Base-by-base conservation (phyloP, 2,329 filamentous ascomycete genomes). In the Tolypocladium tundrense region DNA sequence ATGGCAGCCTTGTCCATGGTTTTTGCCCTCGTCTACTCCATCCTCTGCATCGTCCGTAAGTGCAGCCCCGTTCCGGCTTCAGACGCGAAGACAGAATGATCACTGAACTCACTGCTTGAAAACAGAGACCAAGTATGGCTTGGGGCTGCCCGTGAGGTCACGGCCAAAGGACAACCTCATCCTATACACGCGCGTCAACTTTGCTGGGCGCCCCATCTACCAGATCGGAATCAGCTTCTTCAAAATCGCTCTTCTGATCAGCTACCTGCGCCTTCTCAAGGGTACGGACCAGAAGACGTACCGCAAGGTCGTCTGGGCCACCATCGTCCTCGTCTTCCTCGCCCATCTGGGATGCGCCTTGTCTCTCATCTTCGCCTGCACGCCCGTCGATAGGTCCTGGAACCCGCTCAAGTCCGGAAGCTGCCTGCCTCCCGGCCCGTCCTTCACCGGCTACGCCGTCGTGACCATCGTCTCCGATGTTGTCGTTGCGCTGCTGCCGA, bases 171-270 rank as follows among this genome's bases (percentile, higher is more conserved):
- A 61, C n/a, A 74, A 77, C 50, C 63, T 79, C 0, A 59, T 74
- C 6, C 68, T 68, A 0, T 82, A 81, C 64, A 77, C 76, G 0
- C 65, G 77, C 57, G 68, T 79, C 63, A 83, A 83, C 65, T 82
- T 74, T 61, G 77, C 76, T 6, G 80, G 79, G 2, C 74, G 80
- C 3, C 80, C 80, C 0, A 75, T 82, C 51, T 83, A 83, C 60
- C 79, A 82, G 60, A 54, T 80, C 9, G 80, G 80, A 42, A 80
- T 83, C 65, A 77, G 77, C 59, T 80, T 80, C 58, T 83, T 83
- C 73, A 83, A 83, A 64, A 75, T 81, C 35, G 78, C 79, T 0
- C 69, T 82, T 2, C 70, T 80, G 58, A 75, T 82, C 62, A 79
- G 77, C 60, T 82, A 81, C 61, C 67, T 82, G 21, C 75, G 78